Base-by-base conservation (phyloP, 2,329 filamentous ascomycete species). In the Myriosclerotinia curreyana region DNA sequence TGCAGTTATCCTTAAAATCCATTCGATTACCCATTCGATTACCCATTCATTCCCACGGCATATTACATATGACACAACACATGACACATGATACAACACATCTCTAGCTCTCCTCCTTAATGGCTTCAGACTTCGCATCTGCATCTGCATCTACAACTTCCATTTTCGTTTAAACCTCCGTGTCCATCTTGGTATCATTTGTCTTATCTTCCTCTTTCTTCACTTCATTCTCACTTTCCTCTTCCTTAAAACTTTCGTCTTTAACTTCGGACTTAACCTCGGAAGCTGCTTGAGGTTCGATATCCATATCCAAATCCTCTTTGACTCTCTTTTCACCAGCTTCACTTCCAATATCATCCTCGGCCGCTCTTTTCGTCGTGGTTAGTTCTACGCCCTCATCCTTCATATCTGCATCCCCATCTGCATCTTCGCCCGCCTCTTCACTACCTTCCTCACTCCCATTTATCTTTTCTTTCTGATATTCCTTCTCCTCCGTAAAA, bases 341-440 rank as follows among this genome's bases (percentile, higher is more conserved):
- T 31, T 59, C 55, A 48, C 55, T 59, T 75, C 12, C 75, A 53
- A 80, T 74, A 2, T 80, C 77, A 28, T 81, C 80, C 2, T 82
- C 81, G 0, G 83, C 84, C 65, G 84, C 83, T 44, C 83, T 79
- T 73, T 87, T 88, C 2, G 81, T 76, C n/a, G 77, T 78, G 28
- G 72, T 70, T 49, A 76, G 49, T 25, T 52, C 51, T n/a, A 65
- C 64, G 12, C 34, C 58, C 17, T 69, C 72, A 25, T 17, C 20
- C 17, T 62, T 55, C 40, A 40, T 42, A 22, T 25, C 17, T 6
- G 51, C 40, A 9, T 68, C 74, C 15, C 74, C 38, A 74, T 73
- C 62, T 40, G 44, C 55, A 40, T 50, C 58, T 50, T 66, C 61
- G 60, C 78, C 74, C 5, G 78, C 36, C 3, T 71, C 17, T 63